Evolutionary conservation across 2,329 filamentous ascomycete species (phyloP), one percentile per base, ranked within the genome.

Genomic region (Arthrobotrys conoides): DNA sequence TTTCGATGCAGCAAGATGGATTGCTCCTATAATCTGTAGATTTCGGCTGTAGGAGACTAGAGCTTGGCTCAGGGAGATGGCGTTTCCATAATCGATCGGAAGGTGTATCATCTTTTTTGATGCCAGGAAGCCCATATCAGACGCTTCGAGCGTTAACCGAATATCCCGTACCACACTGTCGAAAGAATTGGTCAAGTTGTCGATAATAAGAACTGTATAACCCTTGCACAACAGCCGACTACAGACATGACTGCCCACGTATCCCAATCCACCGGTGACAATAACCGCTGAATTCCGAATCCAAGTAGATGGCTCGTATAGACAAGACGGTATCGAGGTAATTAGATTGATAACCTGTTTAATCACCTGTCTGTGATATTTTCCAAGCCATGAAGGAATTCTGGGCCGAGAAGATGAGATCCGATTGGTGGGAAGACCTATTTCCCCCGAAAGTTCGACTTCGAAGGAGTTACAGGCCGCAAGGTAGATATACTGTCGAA

Each of bases 221-320:
- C 27, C 27, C 55, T 5, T 24, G 30, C 16, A 5, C 38, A 86
- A 82, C 24, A 86, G 82, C 72, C 86, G 84, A 69, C 85, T 80
- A 24, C 84, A 84, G 57, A 85, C 85, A 81, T 86, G 85, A 80
- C 84, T 85, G 41, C 85, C 85, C 79, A 86, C 85, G 72, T 85
- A 86, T 4, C 85, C 85, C 18, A 86, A 81, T 1, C 84, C 85
- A 18, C 85, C 84, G 22, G 84, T 85, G 63, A 85, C 84, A 5
- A 86, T 83, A 64, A 85, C 71, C n/a, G 49, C 36, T 1, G 70
- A 38, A 5, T 24, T n/a, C 33, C 38, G 36, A 16, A 3, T 1
- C 22, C 5, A 5, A 3, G 0, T 5, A 14, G 10, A 14, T 12
- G 27, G 16, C 6, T 10, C 24, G 20, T 22, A 24, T 0, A 71